Evolutionary conservation across 208 protist genomes (phyloP).

Genomic region (Endotrypanum monterogeii): DNA sequence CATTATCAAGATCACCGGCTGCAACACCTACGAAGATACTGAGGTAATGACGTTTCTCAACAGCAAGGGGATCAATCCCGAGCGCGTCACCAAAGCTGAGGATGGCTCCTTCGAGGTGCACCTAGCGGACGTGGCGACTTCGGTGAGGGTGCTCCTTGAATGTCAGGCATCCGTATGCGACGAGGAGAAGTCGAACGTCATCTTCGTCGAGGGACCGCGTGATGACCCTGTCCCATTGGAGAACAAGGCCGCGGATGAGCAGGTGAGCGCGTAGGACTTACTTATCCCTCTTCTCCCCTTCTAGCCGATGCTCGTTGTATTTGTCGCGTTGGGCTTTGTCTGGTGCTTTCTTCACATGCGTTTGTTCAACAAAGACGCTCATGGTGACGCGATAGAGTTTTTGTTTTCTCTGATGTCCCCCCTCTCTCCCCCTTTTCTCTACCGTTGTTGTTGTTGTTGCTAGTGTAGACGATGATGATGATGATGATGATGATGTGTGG

Average conservation of each 20-base stretch:
- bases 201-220: constrained; percentile 79
- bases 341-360: neutral
- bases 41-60: constrained; percentile 89
- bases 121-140: constrained; percentile 63
- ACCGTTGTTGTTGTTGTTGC: neutral
- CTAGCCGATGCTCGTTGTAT: neutral
- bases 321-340: neutral
- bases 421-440: neutral
- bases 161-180: constrained; percentile 86
- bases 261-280: constrained; percentile 19
- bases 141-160: constrained; percentile 80
- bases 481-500: too few species aligned
- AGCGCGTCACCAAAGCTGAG: constrained; percentile 72
- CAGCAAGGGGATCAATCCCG: constrained; percentile 67
- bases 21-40: constrained; percentile 67
- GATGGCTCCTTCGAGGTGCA: constrained; percentile 78
- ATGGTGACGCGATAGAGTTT: neutral
- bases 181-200: constrained; percentile 88
- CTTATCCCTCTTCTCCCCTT: too few species aligned
- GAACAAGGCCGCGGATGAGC: constrained; percentile 24
- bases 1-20: constrained; percentile 82
- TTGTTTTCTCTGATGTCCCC: neutral
- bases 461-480: neutral
- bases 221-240: constrained; percentile 19
- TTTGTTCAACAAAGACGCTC: neutral